These are phyloP conservation scores for Dothistroma septosporum DNA, from an alignment of 2,329 filamentous ascomycete genomes.

Conservation along the genomic window DNA sequence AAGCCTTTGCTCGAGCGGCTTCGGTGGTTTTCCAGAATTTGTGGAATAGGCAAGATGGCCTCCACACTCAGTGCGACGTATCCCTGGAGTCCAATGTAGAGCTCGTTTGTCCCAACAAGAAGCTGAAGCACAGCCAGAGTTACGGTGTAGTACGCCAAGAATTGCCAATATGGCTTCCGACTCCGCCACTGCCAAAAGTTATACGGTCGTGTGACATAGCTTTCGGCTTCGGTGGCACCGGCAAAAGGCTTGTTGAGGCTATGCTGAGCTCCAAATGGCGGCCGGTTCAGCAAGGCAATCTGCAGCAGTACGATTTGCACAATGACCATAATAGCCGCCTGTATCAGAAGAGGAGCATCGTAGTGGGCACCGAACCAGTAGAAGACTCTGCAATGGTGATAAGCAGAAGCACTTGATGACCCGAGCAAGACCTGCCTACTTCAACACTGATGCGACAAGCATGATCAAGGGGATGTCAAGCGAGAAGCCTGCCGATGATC, in stretches of 20 bases:
- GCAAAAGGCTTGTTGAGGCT: constrained; percentile 56
- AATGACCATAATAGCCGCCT: constrained; percentile 57
- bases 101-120: constrained; percentile 55
- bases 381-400: constrained; percentile 56
- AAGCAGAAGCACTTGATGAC: constrained; percentile 36
- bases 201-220: constrained; percentile 57
- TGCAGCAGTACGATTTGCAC: constrained; percentile 58
- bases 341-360: constrained; percentile 55
- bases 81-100: constrained; percentile 66
- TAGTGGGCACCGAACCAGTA: constrained; percentile 64
- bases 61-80: constrained; percentile 74
- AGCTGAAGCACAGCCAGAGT: constrained; percentile 61
- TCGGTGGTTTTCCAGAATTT: constrained; percentile 67
- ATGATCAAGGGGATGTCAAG: constrained; percentile 65
- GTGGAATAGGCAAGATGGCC: constrained; percentile 75
- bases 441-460: constrained; percentile 61
- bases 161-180: constrained; percentile 74
- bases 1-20: constrained; percentile 72
- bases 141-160: constrained; percentile 64
- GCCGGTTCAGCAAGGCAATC: constrained; percentile 57
- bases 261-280: constrained; percentile 35
- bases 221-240: constrained; percentile 44
- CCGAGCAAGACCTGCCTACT: constrained; percentile 40
- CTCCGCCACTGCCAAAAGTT: constrained; percentile 81
- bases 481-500: constrained; percentile 60